Evolutionary conservation across 768 basidiomycete species (phyloP), one percentile per base, ranked within the genome.

Genomic region (Termitomyces sp.): DNA sequence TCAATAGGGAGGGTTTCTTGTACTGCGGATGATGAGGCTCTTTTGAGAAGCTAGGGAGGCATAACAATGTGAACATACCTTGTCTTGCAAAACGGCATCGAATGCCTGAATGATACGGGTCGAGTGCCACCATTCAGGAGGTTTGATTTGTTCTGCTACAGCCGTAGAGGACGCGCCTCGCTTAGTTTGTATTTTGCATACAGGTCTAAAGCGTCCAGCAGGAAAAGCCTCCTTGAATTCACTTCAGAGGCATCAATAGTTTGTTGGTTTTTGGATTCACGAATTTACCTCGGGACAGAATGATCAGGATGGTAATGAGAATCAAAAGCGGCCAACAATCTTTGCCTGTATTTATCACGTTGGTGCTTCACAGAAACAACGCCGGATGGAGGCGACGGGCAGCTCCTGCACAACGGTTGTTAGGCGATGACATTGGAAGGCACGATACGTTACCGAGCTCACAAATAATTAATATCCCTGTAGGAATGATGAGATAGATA

Each of bases 211-310:
- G 38, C 90, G 80, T 35, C 94, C 93, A 2, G 91, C 92, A 7
- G 94, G 94, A 74, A 94, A 97, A 2, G 94, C 91, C 66, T 96
- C 90, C 69, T 94, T 95, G 76, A 95, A 92, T 72, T 96, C 94
- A 62, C 92, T 91, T 60, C 38, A 65, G 63, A 36, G 46, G 56
- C 32, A 60, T 57, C 52, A 57, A 54, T 57, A 52, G 36, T 28
- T 9, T 10, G 33, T 61, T 18, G 58, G 49, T 35, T 42, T 24
- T 48, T 5, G 18, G 12, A 52, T 54, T 43, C 36, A n/a, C 43
- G 28, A 38, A 45, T 63, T 35, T 61, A 86, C 86, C 83, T 87
- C 10, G 90, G 86, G 42, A 94, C 81, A 44, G 85, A 84, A 65
- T 93, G 88, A 68, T 94, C 92, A n/a, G 92, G 89, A 65, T 92